phyloP scores from a whole-genome alignment of 352 stramenopile genomes.

The Pythium scleroteichum region DNA sequence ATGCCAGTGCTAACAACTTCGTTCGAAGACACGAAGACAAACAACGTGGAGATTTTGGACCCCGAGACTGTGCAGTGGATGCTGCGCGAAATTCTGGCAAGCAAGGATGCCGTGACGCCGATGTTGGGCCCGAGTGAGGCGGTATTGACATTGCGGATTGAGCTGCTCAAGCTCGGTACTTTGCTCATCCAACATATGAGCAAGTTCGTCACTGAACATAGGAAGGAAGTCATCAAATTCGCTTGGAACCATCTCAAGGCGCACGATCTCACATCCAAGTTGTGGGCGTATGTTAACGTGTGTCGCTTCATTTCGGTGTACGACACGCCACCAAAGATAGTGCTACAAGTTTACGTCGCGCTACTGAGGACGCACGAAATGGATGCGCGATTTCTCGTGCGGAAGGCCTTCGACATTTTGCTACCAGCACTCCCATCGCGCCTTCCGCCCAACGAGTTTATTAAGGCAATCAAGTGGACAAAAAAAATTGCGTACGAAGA shows the following conservation, averaged over 20 bases:
- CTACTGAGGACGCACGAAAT: conserved; percentile 94
- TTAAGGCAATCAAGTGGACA: conserved; percentile 97
- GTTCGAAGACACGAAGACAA: conserved; percentile 78
- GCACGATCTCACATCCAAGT: conserved; percentile 94
- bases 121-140: conserved; percentile 40
- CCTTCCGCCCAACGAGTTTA: conserved; percentile 92
- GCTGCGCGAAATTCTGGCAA: conserved; percentile 86
- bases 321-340: conserved; percentile 95
- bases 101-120: conserved; percentile 49
- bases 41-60: conserved; percentile 87
- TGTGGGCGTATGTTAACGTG: conserved; percentile 97
- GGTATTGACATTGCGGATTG: conserved; percentile 83
- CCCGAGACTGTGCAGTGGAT: conserved; percentile 87
- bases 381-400: conserved; percentile 94
- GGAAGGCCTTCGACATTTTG: conserved; percentile 94
- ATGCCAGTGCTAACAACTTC: conserved; percentile 90
- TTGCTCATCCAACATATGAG: conserved; percentile 96
- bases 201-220: conserved; percentile 90
- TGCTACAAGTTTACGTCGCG: conserved; percentile 96
- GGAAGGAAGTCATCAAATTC: conserved; percentile 99
- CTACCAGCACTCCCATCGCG: conserved; percentile 90
- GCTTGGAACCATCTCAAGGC: conserved; percentile 97
- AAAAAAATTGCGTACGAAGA: conserved; percentile 98
- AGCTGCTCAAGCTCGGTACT: conserved; percentile 94
- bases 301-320: conserved; percentile 97